Base-by-base conservation (phyloP, 495 filamentous ascomycete genomes). In the Penicillium steckii region DNA sequence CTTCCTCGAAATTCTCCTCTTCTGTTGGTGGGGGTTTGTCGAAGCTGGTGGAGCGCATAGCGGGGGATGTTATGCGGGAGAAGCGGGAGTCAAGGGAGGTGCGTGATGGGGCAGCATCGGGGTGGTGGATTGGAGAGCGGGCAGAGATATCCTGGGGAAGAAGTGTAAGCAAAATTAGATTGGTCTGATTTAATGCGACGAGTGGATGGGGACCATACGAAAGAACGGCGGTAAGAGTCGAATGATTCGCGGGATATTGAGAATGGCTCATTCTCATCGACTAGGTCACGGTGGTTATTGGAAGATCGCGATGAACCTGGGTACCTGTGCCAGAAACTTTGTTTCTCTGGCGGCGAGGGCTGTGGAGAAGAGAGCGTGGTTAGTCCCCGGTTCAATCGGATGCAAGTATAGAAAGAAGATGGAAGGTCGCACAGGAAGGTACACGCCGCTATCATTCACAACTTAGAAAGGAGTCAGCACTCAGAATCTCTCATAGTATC, bases 211-310 rank as follows among this genome's bases (percentile, higher is more conserved):
- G 19, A 25, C 76, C 87, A 48, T 80, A 95, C 92, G 75, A 98
- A 98, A 51, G 94, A 97, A 54, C 94, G 85, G 45, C 94, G 82
- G 67, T 98, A 98, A 23, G 93, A 96, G 67, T 98, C 94, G 68
- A 97, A 98, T 8, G 91, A 96, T 72, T 98, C 94, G 58, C 94
- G 85, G 25, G 94, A 96, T 71, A 98, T 98, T 46, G 87, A 90
- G 71, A 98, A 98, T 19, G 89, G 92, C 61, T 97, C 94, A 62
- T 91, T 89, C 51, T 93, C 88, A 60, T 85, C 78, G 48, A 91
- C 74, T 48, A 85, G 79, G 59, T 80, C 84, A 23, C 81, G 80
- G 52, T 86, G 88, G 63, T 86, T 41, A 41, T 41, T 88, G 7
- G 88, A 88, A 1, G 85, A 82, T 56, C 79, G 80, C 10, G 82